phyloP scores from a whole-genome alignment of 2,329 filamentous ascomycete genomes.

The Colletotrichum tabaci region DNA sequence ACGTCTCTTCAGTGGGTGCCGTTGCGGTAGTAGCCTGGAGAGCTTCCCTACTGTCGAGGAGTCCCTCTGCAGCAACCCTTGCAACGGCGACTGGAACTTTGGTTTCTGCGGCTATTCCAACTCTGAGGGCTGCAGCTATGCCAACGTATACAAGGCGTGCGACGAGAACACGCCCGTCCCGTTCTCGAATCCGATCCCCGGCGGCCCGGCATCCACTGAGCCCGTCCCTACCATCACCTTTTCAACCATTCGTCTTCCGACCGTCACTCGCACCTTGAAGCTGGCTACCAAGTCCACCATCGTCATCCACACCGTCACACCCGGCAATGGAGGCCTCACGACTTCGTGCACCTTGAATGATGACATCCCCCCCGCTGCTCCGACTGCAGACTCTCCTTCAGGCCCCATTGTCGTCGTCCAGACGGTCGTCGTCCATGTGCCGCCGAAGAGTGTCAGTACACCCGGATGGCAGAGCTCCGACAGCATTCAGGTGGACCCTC shows the following conservation, averaged over 20 bases:
- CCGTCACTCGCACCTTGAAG: slow-evolving; percentile 36
- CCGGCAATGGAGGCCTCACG: background rate
- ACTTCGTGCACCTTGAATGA: slow-evolving; percentile 8
- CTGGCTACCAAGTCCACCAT: slow-evolving; percentile 29
- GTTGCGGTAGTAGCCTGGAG: slow-evolving; percentile 32
- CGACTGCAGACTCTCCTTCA: background rate
- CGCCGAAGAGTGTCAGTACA: slow-evolving; percentile 12
- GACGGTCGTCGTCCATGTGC: slow-evolving; percentile 28
- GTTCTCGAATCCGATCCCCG: background rate
- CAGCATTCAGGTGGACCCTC: slow-evolving; percentile 16
- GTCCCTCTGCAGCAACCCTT: slow-evolving; percentile 28
- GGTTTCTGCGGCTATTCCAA: slow-evolving; percentile 31
- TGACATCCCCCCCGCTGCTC: background rate
- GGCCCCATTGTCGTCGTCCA: slow-evolving; percentile 18
- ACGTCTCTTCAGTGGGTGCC: slow-evolving; percentile 19
- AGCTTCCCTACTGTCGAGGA: slow-evolving; percentile 26
- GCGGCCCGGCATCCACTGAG: background rate
- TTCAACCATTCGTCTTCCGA: slow-evolving; percentile 24
- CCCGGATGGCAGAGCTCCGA: slow-evolving; percentile 21
- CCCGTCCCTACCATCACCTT: slow-evolving; percentile 20
- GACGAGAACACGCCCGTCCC: slow-evolving; percentile 1
- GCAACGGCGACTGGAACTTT: slow-evolving; percentile 14
- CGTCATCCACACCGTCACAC: slow-evolving; percentile 13
- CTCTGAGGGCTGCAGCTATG: slow-evolving; percentile 20
- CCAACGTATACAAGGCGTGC: slow-evolving; percentile 36